Conservation (phyloP, 2,329 filamentous ascomycete species). For the Elsinoe batatas region DNA sequence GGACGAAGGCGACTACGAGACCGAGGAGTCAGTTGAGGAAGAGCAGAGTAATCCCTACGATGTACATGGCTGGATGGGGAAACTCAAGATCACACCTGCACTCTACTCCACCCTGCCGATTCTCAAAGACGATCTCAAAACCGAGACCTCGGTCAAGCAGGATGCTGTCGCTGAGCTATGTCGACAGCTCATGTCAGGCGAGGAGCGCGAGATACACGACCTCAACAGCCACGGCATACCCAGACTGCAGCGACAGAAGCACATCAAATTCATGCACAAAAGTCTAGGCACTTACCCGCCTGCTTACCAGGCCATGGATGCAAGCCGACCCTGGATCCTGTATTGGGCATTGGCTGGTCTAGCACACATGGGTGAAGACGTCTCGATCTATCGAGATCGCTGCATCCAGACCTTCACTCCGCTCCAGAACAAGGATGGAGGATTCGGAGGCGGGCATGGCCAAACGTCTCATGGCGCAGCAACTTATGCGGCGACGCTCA, state of each 20-base stretch:
- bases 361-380: slow-evolving; percentile 65
- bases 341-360: slow-evolving; percentile 84
- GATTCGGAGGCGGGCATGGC: slow-evolving; percentile 88
- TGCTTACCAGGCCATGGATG: slow-evolving; percentile 65
- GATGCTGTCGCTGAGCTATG: slow-evolving; percentile 59
- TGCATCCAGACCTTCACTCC: slow-evolving; percentile 60
- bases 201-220: slow-evolving; percentile 39
- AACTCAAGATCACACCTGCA: slow-evolving; percentile 30
- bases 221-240: slow-evolving; percentile 64
- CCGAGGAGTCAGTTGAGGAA: slow-evolving; percentile 18
- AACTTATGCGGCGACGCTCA: slow-evolving; percentile 74
- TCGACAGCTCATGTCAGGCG: slow-evolving; percentile 53
- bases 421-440: slow-evolving; percentile 73
- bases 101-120: slow-evolving; percentile 51
- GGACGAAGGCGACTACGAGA: slow-evolving; percentile 16
- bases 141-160: slow-evolving; percentile 59
- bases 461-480: slow-evolving; percentile 82
- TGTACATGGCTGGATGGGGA: slow-evolving; percentile 15
- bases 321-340: slow-evolving; percentile 83
- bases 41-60: slow-evolving; percentile 5
- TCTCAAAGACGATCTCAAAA: slow-evolving; percentile 56
- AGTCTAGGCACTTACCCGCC: slow-evolving; percentile 53
- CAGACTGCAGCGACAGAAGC: slow-evolving; percentile 54
- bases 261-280: slow-evolving; percentile 52
- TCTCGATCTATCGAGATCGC: slow-evolving; percentile 53